Conservation (phyloP, 2,329 filamentous ascomycete genomes). For the Monilinia laxa region DNA sequence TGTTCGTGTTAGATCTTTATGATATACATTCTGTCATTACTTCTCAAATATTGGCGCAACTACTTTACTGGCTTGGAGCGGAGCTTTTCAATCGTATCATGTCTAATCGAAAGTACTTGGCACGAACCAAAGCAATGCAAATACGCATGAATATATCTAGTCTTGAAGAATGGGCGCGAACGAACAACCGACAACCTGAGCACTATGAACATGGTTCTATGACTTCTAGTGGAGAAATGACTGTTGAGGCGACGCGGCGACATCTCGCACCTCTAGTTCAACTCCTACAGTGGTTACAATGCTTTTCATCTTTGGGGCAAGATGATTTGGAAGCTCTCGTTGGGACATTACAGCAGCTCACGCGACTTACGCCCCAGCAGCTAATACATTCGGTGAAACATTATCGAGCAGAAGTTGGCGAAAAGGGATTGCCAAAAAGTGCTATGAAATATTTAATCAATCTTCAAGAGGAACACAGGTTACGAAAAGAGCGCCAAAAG, state of each 20-base stretch:
- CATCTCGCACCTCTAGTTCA: slow-evolving; percentile 91
- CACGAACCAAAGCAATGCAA: slow-evolving; percentile 97
- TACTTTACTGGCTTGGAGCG: slow-evolving; percentile 93
- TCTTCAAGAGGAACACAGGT: slow-evolving; percentile 71
- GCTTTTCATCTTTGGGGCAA: slow-evolving; percentile 83
- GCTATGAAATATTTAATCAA: slow-evolving; percentile 82
- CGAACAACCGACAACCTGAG: slow-evolving; percentile 90
- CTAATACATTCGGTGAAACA: slow-evolving; percentile 89
- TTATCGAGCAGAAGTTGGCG: slow-evolving; percentile 91
- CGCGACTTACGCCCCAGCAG: slow-evolving; percentile 80
- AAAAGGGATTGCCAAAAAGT: slow-evolving; percentile 85
- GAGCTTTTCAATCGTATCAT: slow-evolving; percentile 98
- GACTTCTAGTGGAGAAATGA: slow-evolving; percentile 80
- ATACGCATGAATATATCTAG: slow-evolving; percentile 98
- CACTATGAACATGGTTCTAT: slow-evolving; percentile 94
- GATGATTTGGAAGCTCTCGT: slow-evolving; percentile 88
- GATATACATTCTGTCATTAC: slow-evolving; percentile 97
- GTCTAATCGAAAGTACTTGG: slow-evolving; percentile 91
- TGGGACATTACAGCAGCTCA: slow-evolving; percentile 85
- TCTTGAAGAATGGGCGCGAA: slow-evolving; percentile 91
- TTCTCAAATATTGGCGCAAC: slow-evolving; percentile 84
- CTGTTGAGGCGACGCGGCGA: slow-evolving; percentile 76
- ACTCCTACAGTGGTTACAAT: slow-evolving; percentile 94
- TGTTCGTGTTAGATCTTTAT: slow-evolving; percentile 98
- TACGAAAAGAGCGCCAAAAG: slow-evolving; percentile 53